A percentile compares a stretch with the other conserved stretches of the same genome.
Conservation (phyloP, 345 rosid species). For the Camelina laxa region DNA sequence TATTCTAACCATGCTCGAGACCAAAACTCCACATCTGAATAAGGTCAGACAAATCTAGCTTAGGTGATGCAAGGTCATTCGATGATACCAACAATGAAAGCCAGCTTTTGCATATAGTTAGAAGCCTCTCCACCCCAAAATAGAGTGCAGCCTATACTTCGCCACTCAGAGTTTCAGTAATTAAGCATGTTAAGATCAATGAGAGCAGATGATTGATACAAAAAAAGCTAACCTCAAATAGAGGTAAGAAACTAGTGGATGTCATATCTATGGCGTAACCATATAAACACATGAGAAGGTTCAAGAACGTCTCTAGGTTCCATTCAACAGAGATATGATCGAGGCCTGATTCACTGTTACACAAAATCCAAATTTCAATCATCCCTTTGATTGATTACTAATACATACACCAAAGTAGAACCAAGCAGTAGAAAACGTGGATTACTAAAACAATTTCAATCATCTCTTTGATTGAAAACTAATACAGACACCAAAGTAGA, state of each 20-base stretch:
- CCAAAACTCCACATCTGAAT: conserved; percentile 70
- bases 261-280: conserved; percentile 53
- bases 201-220: conserved; percentile 14
- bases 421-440: no score
- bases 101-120: conserved; percentile 57
- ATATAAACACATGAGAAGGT: conserved; percentile 56
- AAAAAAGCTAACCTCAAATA: conserved; percentile 59
- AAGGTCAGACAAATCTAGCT: conserved; percentile 59
- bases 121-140: conserved; percentile 69
- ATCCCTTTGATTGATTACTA: not conserved
- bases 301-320: conserved; percentile 56
- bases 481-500: conserved; percentile 1
- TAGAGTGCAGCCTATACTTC: conserved; percentile 60
- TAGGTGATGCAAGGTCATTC: conserved; percentile 36
- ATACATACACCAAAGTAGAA: conserved; percentile 11
- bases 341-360: conserved; percentile 61
- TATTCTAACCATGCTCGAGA: conserved; percentile 62
- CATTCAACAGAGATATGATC: conserved; percentile 56
- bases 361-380: conserved; percentile 16
- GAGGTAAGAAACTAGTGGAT: conserved; percentile 57
- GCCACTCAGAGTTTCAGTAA: not conserved
- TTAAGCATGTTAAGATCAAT: not conserved
- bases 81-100: conserved; percentile 46
- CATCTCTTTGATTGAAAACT: not conserved
- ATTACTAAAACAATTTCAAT: no score